Conservation (phyloP, 352 stramenopile species). For the Phytophthora sansomeana region DNA sequence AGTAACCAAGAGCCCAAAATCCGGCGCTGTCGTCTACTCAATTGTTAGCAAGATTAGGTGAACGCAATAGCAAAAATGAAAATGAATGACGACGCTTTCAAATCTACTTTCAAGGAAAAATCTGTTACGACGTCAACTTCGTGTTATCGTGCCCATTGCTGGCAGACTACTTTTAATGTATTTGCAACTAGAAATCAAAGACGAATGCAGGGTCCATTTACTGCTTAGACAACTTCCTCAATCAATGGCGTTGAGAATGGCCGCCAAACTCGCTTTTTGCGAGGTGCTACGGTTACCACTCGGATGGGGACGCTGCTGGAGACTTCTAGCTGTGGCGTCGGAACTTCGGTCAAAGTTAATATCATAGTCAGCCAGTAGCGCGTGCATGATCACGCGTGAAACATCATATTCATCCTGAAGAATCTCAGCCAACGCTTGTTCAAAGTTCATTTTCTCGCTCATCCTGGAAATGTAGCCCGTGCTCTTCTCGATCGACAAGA, state of each 20-base stretch:
- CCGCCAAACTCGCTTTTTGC: slow-evolving; percentile 1
- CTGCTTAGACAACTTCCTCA: not conserved
- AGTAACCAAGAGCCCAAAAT: too few species aligned
- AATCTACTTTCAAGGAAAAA: too few species aligned
- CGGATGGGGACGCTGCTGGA: not conserved
- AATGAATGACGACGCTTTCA: too few species aligned
- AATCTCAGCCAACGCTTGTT: slow-evolving; percentile 6
- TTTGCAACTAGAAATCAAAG: too few species aligned
- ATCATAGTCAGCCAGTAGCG: slow-evolving; percentile 1
- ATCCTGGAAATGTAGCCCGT: slow-evolving; percentile 4
- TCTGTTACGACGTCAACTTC: too few species aligned
- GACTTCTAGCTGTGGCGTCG: not conserved
- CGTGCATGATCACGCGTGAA: not conserved
- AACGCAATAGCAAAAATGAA: too few species aligned
- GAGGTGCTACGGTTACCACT: not conserved
- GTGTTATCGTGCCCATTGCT: too few species aligned
- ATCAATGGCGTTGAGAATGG: slow-evolving; percentile 2
- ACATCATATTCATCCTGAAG: slow-evolving; percentile 8
- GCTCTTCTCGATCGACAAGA: slow-evolving; percentile 6
- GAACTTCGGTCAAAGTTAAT: not conserved
- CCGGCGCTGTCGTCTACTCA: too few species aligned
- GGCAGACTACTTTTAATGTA: too few species aligned
- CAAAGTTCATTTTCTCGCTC: slow-evolving; percentile 13
- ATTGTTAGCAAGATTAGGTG: too few species aligned
- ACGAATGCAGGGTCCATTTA: not conserved